Conservation (phyloP, 139 green algal genomes). For the Prasinococcaceae sp. region DNA sequence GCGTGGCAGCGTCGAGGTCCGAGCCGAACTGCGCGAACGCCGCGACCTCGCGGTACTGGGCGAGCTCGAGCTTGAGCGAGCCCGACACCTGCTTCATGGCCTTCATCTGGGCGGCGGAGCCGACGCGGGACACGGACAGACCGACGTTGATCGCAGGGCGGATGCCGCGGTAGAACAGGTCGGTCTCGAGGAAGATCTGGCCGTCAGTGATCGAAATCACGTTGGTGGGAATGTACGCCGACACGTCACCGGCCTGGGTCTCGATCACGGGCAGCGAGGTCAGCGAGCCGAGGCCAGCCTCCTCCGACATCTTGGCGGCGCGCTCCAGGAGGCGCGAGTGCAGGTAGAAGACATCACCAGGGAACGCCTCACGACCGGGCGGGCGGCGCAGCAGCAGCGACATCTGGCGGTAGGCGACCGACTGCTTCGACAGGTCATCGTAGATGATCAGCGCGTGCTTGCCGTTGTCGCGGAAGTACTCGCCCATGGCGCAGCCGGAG, state of each 20-base stretch:
- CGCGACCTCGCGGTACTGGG: constrained; percentile 75
- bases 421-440: constrained; percentile 82
- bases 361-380: constrained; percentile 76
- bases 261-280: constrained; percentile 79
- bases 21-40: constrained; percentile 83
- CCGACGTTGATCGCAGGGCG: constrained; percentile 78
- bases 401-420: constrained; percentile 82
- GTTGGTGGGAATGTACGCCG: constrained; percentile 80
- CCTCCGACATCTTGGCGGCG: constrained; percentile 42
- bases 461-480: constrained; percentile 63
- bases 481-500: constrained; percentile 64
- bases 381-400: constrained; percentile 72
- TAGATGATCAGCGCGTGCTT: constrained; percentile 77
- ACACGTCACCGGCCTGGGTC: constrained; percentile 61
- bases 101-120: constrained; percentile 68
- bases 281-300: constrained; percentile 46
- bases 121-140: constrained; percentile 68
- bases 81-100: constrained; percentile 75
- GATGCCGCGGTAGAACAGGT: constrained; percentile 82
- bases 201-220: constrained; percentile 85
- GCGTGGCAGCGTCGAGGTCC: constrained; percentile 70
- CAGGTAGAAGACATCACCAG: constrained; percentile 81
- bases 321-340: constrained; percentile 70
- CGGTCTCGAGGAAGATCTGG: constrained; percentile 80
- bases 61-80: constrained; percentile 61